Conservation (phyloP, 1,284 basidiomycete species). For the Ustilago sp. region DNA sequence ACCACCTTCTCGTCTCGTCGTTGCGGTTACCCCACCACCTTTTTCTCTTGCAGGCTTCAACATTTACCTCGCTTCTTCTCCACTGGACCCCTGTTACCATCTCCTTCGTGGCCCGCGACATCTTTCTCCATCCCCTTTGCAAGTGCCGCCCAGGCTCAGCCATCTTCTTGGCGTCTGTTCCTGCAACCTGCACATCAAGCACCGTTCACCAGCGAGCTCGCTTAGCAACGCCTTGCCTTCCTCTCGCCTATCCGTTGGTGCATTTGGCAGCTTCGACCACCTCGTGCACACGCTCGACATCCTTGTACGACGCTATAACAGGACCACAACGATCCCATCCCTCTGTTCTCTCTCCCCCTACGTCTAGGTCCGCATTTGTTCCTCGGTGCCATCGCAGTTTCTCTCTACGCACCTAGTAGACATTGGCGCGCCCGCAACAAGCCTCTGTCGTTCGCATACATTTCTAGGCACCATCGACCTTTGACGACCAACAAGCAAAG, state of each 20-base stretch:
- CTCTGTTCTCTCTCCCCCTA: neutral
- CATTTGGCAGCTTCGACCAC: neutral
- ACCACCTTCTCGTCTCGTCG: neutral
- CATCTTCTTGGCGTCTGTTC: conserved; percentile 5
- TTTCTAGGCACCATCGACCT: neutral
- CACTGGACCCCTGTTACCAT: neutral
- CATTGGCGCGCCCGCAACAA: neutral
- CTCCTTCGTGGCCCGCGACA: conserved; percentile 14
- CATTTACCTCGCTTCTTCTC: conserved; percentile 6
- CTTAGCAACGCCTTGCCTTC: neutral
- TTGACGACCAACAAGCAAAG: neutral
- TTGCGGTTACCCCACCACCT: neutral
- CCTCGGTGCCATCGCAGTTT: neutral
- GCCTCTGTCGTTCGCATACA: neutral
- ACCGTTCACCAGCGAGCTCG: neutral
- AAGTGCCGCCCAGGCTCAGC: neutral
- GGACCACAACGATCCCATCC: neutral
- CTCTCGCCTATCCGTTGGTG: neutral
- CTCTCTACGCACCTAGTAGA: conserved; percentile 20
- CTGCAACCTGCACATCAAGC: neutral
- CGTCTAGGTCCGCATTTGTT: neutral
- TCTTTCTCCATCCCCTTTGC: neutral
- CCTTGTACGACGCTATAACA: neutral
- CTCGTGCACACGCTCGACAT: conserved; percentile 3
- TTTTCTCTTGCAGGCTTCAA: neutral